These are phyloP conservation scores for Lactifluus subvellereus DNA, from an alignment of 768 basidiomycete genomes.

Conservation along the genomic window DNA sequence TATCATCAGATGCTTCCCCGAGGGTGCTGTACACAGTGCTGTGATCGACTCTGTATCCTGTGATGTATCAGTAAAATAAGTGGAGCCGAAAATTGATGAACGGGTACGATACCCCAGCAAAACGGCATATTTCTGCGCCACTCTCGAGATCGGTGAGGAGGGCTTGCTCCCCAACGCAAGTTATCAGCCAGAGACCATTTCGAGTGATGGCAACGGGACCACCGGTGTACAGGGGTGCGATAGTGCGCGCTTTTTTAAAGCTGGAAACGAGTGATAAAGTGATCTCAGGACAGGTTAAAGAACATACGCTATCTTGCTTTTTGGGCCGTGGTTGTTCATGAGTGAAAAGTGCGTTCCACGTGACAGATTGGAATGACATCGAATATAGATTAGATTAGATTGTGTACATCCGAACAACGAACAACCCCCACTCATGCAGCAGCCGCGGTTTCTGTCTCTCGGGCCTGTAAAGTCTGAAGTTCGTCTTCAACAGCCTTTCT, in stretches of 20 bases:
- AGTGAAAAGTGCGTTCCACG: slow-evolving; percentile 2
- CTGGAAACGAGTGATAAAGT: slow-evolving; percentile 35
- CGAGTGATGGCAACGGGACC: slow-evolving; percentile 77
- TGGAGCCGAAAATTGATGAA: slow-evolving; percentile 2
- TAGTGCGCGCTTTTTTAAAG: slow-evolving; percentile 67
- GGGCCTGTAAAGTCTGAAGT: slow-evolving; percentile 32
- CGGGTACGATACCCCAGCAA: slow-evolving; percentile 65
- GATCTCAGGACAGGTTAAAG: not conserved
- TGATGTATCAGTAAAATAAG: slow-evolving; percentile 9
- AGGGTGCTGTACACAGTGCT: slow-evolving; percentile 75
- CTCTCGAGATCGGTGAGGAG: slow-evolving; percentile 73
- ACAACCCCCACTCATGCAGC: not conserved
- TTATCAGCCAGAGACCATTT: slow-evolving; percentile 76
- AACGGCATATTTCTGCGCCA: slow-evolving; percentile 72
- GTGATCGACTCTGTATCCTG: slow-evolving; percentile 85
- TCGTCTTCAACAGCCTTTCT: slow-evolving; percentile 49
- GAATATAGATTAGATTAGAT: not conserved
- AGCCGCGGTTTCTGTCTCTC: not conserved
- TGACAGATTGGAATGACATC: not conserved
- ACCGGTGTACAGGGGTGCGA: slow-evolving; percentile 80
- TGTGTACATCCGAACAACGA: not conserved
- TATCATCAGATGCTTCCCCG: slow-evolving; percentile 64
- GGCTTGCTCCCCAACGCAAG: slow-evolving; percentile 83
- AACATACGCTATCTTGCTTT: slow-evolving; percentile 56
- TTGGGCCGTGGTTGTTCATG: slow-evolving; percentile 24